Percentiles rank a stretch among this genome's conserved stretches.
These are phyloP conservation scores for Flammula alnicola DNA, from an alignment of 1,284 basidiomycete genomes.

Conservation along the genomic window DNA sequence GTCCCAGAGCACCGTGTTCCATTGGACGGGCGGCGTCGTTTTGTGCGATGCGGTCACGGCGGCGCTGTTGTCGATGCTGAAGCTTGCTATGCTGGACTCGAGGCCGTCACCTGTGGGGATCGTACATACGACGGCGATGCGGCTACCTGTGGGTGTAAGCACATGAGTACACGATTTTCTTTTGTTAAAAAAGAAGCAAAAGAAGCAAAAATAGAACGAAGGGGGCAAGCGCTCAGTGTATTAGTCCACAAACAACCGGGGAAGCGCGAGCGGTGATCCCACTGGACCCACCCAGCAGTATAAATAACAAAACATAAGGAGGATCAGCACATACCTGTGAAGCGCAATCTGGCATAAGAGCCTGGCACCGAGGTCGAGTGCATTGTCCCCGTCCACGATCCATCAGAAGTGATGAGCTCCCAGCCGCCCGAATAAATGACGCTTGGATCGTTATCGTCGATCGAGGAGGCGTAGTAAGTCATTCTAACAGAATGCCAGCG, in stretches of 20 bases:
- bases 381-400: conserved; percentile 20
- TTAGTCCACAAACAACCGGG: too few relatives aligned
- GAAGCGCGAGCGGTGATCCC: too few relatives aligned
- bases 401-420: conserved; percentile 15
- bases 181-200: neutral
- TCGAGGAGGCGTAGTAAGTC: conserved; percentile 3
- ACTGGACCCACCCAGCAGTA: too few relatives aligned
- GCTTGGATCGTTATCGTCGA: conserved; percentile 20
- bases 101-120: conserved; percentile 17
- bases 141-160: conserved; percentile 7
- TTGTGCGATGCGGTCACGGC: conserved; percentile 3
- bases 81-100: conserved; percentile 13
- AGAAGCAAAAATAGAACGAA: neutral
- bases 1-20: conserved; percentile 18
- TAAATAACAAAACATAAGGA: too few relatives aligned
- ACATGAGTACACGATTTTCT: neutral
- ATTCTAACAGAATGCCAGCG: too few relatives aligned
- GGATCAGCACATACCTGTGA: conserved; percentile 1
- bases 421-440: conserved; percentile 18
- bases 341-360: conserved; percentile 12
- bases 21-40: conserved; percentile 19
- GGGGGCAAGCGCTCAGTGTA: too few relatives aligned
- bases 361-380: conserved; percentile 18
- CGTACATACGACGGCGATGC: conserved; percentile 17
- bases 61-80: conserved; percentile 18